Base-by-base conservation (phyloP, 257 asterid genomes). In the Agastache rugosa region DNA sequence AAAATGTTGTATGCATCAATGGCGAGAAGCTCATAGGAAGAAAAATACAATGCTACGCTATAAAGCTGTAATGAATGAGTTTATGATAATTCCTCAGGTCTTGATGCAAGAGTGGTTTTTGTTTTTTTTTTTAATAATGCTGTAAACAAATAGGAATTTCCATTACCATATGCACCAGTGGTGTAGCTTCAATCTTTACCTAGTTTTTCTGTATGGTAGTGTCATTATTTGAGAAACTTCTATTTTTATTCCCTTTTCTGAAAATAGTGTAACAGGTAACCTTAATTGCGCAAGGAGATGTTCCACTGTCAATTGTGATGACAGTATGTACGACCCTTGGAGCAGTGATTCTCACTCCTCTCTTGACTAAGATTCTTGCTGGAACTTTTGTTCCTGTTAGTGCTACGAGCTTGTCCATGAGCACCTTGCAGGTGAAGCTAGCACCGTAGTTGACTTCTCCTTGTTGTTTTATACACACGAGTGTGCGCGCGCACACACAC, bases 281-380 rank as follows among this genome's bases (percentile, higher is more conserved):
- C 61, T 80, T 93, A 84, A 86, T 93, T 73, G 98, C 98, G 56
- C 85, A 78, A 86, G 98, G 98, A 68, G 98, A 93, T 22, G 96
- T 93, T 67, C 87, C 96, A 10, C 80, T 93, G 80, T 93, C 98
- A 23, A 84, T 91, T 35, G 97, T 89, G 34, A 89, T 93, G 98
- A 93, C 98, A 34, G 81, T 85, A 19, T 93, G 98, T 73, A 85
- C 96, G 65, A 93, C 98, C 31, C 78, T 91, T 39, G 96, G 93
- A 61, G 98, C 98, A 25, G 97, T 91, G 29, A 55, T 91, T 78
- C 96, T 93, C 63, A 91, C 98, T 11, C 98, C 98, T 66, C 73
- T 87, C 41, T 75, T 93, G 87, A 79, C 91, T 25, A 89, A 79
- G 87, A 75, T 85, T 85, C 88, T 93, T 75, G 98, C 96, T 1